Conservation (phyloP, 2,329 filamentous ascomycete genomes). For the Acrocalymma vagum region DNA sequence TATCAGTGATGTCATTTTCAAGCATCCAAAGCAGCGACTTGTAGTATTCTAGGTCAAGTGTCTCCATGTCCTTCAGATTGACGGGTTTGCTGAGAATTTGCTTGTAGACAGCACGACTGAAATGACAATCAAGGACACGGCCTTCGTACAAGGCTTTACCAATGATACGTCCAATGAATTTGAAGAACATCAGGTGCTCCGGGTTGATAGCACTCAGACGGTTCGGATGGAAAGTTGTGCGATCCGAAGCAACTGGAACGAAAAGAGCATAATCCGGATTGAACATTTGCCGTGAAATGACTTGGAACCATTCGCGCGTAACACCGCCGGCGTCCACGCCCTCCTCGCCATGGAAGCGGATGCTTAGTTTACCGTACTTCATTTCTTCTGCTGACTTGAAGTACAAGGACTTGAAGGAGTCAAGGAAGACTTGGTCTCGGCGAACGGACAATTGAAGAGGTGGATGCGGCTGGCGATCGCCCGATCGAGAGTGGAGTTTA, state of each 20-base stretch:
- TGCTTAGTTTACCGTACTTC: slow-evolving; percentile 98
- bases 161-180: slow-evolving; percentile 98
- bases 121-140: slow-evolving; percentile 95
- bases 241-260: slow-evolving; percentile 94
- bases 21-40: slow-evolving; percentile 99
- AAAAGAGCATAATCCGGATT: slow-evolving; percentile 97
- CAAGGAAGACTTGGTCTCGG: slow-evolving; percentile 94
- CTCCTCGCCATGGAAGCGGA: slow-evolving; percentile 96
- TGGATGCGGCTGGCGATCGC: slow-evolving; percentile 72
- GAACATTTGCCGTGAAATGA: slow-evolving; percentile 97
- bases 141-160: slow-evolving; percentile 98
- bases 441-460: slow-evolving; percentile 89
- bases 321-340: slow-evolving; percentile 98
- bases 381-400: slow-evolving; percentile 97
- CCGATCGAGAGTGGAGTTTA: slow-evolving; percentile 80
- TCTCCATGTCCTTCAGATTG: slow-evolving; percentile 99
- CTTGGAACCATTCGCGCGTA: slow-evolving; percentile 98
- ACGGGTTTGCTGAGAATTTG: slow-evolving; percentile 93
- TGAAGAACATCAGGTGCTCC: slow-evolving; percentile 98
- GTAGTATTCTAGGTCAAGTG: slow-evolving; percentile 97
- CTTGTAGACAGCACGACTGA: slow-evolving; percentile 98
- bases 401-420: slow-evolving; percentile 97
- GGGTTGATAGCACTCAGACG: slow-evolving; percentile 92
- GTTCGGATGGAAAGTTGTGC: slow-evolving; percentile 98
- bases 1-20: slow-evolving; percentile 97